These are phyloP conservation scores for Polyporus tsugae DNA, from an alignment of 1,284 basidiomycete species.

Conservation along the genomic window DNA sequence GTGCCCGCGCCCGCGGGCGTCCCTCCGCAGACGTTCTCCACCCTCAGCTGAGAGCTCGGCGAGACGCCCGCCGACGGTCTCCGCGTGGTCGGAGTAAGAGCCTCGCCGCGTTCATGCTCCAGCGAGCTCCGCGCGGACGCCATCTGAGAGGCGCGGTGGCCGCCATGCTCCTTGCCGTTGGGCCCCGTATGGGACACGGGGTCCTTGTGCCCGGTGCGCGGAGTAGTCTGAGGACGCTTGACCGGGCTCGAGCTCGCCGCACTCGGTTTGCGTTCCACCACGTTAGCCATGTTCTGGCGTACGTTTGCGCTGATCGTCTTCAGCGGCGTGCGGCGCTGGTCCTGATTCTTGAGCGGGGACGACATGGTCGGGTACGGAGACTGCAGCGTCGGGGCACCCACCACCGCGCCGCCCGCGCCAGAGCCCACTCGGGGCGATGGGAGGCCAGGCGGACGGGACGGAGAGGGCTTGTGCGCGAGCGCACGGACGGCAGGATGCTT, in stretches of 20 bases:
- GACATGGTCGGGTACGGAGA: conserved; percentile 13
- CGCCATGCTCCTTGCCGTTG: not conserved
- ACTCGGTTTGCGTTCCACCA: conserved; percentile 26
- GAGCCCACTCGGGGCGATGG: conserved; percentile 15
- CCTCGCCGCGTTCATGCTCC: conserved; percentile 24
- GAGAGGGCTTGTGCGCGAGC: conserved; percentile 23
- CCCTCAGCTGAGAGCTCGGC: conserved; percentile 15
- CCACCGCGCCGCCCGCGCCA: conserved; percentile 23
- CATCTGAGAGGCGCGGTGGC: conserved; percentile 15
- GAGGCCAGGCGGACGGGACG: conserved; percentile 20
- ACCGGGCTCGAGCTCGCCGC: conserved; percentile 22
- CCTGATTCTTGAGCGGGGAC: conserved; percentile 14
- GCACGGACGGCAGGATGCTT: conserved; percentile 42
- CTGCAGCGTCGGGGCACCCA: conserved; percentile 26
- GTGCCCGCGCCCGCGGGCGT: conserved; percentile 14
- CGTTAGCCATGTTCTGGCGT: conserved; percentile 35
- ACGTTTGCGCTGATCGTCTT: conserved; percentile 32
- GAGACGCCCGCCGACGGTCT: conserved; percentile 19
- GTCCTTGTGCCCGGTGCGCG: not conserved
- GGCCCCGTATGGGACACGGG: not conserved
- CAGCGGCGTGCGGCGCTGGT: conserved; percentile 31
- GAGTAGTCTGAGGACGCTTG: conserved; percentile 12
- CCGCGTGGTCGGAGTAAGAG: not conserved
- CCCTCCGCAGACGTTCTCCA: conserved; percentile 10
- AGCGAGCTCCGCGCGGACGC: conserved; percentile 13